Evolutionary conservation across 1,284 basidiomycete species (phyloP).

Genomic region (Coniferiporia sulphurascens): DNA sequence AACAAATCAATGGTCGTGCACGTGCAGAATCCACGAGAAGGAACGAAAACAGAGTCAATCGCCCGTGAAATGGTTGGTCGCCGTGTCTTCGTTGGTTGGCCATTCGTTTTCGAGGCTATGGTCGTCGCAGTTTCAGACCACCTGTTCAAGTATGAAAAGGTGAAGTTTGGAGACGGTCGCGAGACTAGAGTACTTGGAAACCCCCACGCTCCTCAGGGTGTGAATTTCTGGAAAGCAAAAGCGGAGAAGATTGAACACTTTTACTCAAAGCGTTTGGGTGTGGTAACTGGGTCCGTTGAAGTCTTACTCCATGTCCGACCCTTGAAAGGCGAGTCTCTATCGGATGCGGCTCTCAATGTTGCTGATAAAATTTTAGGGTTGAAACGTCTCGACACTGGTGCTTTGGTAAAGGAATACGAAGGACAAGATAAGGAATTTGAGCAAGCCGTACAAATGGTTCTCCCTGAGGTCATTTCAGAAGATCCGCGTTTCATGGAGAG

Average conservation of each 20-base stretch:
- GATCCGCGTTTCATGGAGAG: conserved; percentile 86
- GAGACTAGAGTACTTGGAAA: conserved; percentile 59
- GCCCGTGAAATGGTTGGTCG: conserved; percentile 74
- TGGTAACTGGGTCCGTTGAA: conserved; percentile 80
- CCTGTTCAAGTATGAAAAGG: conserved; percentile 82
- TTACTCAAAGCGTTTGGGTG: conserved; percentile 89
- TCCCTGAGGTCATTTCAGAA: conserved; percentile 76
- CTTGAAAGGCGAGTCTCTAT: conserved; percentile 64
- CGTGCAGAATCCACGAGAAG: conserved; percentile 73
- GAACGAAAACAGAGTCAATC: conserved; percentile 64
- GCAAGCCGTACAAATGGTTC: conserved; percentile 81
- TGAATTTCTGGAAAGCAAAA: conserved; percentile 71
- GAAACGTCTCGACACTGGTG: conserved; percentile 83
- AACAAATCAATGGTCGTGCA: conserved; percentile 93
- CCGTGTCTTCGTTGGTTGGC: conserved; percentile 85
- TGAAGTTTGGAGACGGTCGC: conserved; percentile 48
- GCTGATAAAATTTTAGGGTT: conserved; percentile 49
- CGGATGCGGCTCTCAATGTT: not conserved
- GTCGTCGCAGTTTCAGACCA: conserved; percentile 87
- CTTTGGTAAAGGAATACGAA: conserved; percentile 95
- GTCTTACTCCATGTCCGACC: conserved; percentile 81
- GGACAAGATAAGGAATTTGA: conserved; percentile 75
- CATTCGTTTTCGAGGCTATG: conserved; percentile 89
- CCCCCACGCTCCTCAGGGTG: conserved; percentile 64
- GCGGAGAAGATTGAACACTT: conserved; percentile 77